Conservation (phyloP, 2,329 filamentous ascomycete genomes). For the Tolypocladium sp. region DNA sequence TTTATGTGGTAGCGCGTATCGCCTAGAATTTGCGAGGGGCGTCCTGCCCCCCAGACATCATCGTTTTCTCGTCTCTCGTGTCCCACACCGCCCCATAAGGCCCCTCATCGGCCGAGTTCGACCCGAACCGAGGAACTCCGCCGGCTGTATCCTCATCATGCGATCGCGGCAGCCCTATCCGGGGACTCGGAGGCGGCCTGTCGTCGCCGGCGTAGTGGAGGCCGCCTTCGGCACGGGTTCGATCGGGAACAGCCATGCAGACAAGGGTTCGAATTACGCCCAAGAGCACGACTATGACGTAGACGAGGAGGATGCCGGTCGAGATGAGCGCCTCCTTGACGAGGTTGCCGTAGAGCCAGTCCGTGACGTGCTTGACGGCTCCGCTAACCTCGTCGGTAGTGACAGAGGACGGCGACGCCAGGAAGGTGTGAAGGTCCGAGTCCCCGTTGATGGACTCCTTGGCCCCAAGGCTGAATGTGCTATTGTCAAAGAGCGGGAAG, state of each 20-base stretch:
- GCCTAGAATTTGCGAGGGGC: not conserved
- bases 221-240: conserved; percentile 45
- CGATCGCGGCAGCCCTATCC: conserved; percentile 1
- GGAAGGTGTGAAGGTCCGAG: conserved; percentile 56
- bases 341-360: conserved; percentile 58
- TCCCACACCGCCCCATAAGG: not conserved
- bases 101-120: not conserved
- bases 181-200: conserved; percentile 16
- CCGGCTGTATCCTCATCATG: not conserved
- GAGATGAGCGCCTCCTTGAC: conserved; percentile 75
- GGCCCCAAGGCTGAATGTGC: conserved; percentile 78
- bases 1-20: not conserved
- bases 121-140: not conserved
- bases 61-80: not conserved
- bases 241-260: conserved; percentile 50
- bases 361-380: conserved; percentile 61
- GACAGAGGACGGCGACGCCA: conserved; percentile 64
- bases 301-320: conserved; percentile 62
- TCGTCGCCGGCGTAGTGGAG: conserved; percentile 24
- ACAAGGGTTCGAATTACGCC: conserved; percentile 60
- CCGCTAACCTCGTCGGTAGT: conserved; percentile 75
- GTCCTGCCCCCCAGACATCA: not conserved
- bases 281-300: conserved; percentile 66
- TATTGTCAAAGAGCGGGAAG: conserved; percentile 67
- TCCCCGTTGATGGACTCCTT: conserved; percentile 49